Conservation (phyloP, 176 grass and related monocot genomes). For the Neostapfia colusana region DNA sequence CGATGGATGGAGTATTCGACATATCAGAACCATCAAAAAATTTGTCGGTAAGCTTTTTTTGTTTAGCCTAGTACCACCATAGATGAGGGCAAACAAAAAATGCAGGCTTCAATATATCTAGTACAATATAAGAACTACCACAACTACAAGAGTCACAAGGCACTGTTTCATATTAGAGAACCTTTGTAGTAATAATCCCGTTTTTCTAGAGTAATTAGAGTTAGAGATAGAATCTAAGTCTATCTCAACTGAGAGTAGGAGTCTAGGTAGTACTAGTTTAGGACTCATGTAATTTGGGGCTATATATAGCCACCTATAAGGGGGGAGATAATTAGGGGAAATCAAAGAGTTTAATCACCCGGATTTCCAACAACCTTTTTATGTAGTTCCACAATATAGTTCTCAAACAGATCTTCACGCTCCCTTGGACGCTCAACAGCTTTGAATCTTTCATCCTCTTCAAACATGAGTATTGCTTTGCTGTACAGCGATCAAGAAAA, state of each 20-base stretch:
- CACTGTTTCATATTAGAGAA: slow-evolving; percentile 33
- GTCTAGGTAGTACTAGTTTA: too few relatives aligned
- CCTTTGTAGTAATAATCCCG: too few relatives aligned
- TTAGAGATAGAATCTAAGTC: too few relatives aligned
- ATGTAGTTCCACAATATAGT: slow-evolving; percentile 86
- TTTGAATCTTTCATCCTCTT: slow-evolving; percentile 69
- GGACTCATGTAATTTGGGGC: too few relatives aligned
- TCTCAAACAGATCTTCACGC: slow-evolving; percentile 95
- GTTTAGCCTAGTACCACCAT: slow-evolving; percentile 2
- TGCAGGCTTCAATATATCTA: background rate
- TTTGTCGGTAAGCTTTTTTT: background rate
- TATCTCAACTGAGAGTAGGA: too few relatives aligned
- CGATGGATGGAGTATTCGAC: background rate
- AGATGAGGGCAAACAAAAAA: background rate
- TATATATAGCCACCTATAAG: too few relatives aligned
- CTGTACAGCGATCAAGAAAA: slow-evolving; percentile 38
- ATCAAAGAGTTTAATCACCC: too few relatives aligned
- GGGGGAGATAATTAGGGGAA: too few relatives aligned
- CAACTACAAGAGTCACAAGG: background rate
- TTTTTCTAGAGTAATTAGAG: too few relatives aligned
- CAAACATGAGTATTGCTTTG: slow-evolving; percentile 93
- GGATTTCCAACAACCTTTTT: too few relatives aligned
- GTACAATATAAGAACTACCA: slow-evolving; percentile 11
- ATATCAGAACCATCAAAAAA: background rate
- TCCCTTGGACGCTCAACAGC: slow-evolving; percentile 80